Evolutionary conservation across 257 asterid species (phyloP).

Genomic region (Solanum appendiculatum): DNA sequence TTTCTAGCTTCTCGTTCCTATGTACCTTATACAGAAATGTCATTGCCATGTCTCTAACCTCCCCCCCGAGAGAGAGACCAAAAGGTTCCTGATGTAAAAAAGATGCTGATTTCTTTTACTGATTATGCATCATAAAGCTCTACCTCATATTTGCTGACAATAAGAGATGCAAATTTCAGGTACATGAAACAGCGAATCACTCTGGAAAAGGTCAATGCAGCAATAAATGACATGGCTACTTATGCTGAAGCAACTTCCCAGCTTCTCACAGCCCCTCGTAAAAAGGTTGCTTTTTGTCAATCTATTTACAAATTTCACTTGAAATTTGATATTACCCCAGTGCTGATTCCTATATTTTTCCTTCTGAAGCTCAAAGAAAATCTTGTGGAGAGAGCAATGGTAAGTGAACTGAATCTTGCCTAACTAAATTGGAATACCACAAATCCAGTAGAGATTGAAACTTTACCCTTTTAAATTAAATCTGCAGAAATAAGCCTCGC

Average conservation of each 20-base stretch:
- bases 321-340: not conserved
- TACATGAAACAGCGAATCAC: constrained; percentile 96
- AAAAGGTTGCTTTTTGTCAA: constrained; percentile 39
- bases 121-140: not conserved
- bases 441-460: not conserved
- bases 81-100: not conserved
- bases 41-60: not conserved
- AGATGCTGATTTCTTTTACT: not conserved
- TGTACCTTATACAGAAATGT: not conserved
- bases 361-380: constrained; percentile 65
- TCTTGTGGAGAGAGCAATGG: constrained; percentile 81
- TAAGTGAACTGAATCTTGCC: constrained; percentile 18
- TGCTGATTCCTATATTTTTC: constrained; percentile 4
- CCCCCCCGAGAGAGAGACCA: not conserved
- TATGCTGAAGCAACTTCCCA: constrained; percentile 91
- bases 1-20: not conserved
- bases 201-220: constrained; percentile 83
- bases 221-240: constrained; percentile 70
- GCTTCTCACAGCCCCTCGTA: constrained; percentile 75
- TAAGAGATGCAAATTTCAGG: constrained; percentile 35
- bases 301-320: constrained; percentile 6
- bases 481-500: not conserved
- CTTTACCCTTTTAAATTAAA: not conserved
- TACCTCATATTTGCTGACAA: constrained; percentile 4
- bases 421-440: not conserved